Conservation (phyloP, 768 basidiomycete species). For the Serendipita sp. region DNA sequence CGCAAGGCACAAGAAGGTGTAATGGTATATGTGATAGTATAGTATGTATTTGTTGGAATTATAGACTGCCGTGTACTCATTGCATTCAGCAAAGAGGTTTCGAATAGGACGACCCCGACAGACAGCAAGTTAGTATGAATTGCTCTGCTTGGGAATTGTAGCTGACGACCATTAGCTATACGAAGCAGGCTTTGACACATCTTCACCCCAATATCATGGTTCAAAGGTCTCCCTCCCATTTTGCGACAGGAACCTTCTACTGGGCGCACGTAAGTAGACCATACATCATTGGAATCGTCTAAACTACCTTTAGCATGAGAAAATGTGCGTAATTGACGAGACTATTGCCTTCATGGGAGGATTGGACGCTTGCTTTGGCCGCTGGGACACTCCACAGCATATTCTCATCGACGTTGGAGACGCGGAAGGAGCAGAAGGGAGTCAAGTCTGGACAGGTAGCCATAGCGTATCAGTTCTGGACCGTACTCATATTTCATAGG, state of each 20-base stretch:
- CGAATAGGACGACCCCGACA: conserved; percentile 82
- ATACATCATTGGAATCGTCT: not conserved
- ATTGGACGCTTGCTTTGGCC: conserved; percentile 83
- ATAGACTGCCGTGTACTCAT: not conserved
- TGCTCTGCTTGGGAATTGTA: not conserved
- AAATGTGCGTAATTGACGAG: conserved; percentile 93
- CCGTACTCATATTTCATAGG: conserved; percentile 28
- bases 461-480: conserved; percentile 5
- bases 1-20: conserved; percentile 91
- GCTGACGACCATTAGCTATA: conserved; percentile 38
- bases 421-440: conserved; percentile 31
- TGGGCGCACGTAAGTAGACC: conserved; percentile 78
- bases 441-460: conserved; percentile 73
- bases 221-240: conserved; percentile 93
- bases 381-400: conserved; percentile 98
- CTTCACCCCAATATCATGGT: conserved; percentile 91
- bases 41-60: conserved; percentile 40
- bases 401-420: conserved; percentile 73
- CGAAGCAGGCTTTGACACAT: conserved; percentile 63
- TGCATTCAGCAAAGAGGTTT: conserved; percentile 71
- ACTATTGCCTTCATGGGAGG: conserved; percentile 98
- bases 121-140: conserved; percentile 60
- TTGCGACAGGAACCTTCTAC: conserved; percentile 93
- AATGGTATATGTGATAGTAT: conserved; percentile 88
- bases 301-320: conserved; percentile 60